phyloP scores from a whole-genome alignment of 164 flowering plant genomes.

The Berberis thunbergii region DNA sequence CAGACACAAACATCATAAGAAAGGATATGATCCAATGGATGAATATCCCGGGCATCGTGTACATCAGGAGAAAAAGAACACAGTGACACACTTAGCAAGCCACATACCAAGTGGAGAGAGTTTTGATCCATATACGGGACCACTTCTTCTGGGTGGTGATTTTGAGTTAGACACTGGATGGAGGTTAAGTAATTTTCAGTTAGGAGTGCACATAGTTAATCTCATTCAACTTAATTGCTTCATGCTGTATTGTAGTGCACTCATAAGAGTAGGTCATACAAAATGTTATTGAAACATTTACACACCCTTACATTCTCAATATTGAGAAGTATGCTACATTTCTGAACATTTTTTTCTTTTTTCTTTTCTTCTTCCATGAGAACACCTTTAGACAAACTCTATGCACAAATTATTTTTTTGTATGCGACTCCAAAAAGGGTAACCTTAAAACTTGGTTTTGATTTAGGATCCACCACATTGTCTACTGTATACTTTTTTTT shows the following conservation, averaged over 20 bases:
- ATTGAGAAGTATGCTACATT: slow-evolving; percentile 6
- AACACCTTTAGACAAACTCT: not conserved
- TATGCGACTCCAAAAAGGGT: not conserved
- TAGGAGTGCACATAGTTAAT: too few relatives aligned
- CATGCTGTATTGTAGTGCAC: too few relatives aligned
- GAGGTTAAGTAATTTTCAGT: too few relatives aligned
- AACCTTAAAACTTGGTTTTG: not conserved
- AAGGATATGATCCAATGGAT: slow-evolving; percentile 15
- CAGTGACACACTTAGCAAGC: not conserved
- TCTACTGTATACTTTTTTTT: slow-evolving; percentile 2
- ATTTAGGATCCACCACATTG: not conserved
- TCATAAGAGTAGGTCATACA: too few relatives aligned
- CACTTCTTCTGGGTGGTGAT: not conserved
- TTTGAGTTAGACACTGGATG: too few relatives aligned
- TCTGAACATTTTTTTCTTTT: not conserved
- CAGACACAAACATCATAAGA: slow-evolving; percentile 30
- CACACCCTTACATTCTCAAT: too few relatives aligned
- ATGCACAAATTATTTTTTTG: too few relatives aligned
- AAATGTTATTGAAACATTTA: too few relatives aligned
- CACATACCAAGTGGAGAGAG: slow-evolving; percentile 1
- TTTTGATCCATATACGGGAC: not conserved
- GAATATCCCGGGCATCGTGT: slow-evolving; percentile 20
- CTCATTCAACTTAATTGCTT: too few relatives aligned
- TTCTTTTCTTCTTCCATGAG: not conserved
- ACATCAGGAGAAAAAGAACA: slow-evolving; percentile 16